Base-by-base conservation (phyloP, 495 filamentous ascomycete genomes). In the Immersiella caudata region DNA sequence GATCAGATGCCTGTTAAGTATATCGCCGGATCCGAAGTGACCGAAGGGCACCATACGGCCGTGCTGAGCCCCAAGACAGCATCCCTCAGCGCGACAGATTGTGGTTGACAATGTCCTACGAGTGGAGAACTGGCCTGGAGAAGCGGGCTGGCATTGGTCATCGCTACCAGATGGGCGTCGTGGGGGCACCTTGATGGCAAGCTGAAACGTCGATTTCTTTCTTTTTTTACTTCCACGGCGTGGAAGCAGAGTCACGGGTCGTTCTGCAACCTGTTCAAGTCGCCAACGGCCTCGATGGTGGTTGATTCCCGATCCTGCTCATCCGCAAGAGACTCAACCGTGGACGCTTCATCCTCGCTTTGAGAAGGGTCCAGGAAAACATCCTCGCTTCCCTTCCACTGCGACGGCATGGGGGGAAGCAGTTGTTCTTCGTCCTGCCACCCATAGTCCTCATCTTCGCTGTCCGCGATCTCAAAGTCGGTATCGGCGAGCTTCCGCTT, bases 351-450 rank as follows among this genome's bases (percentile, higher is more conserved):
- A 25, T 72, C 71, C 9, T 77, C 74, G 49, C 71, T 76, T 24
- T 66, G 68, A 0, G 67, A 67, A 26, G 74, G 79, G 14, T 71
- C 70, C 14, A 84, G 76, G 25, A 84, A 68, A 33, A 84, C 71
- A 60, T 84, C 82, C 65, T 84, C 82, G 67, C 82, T 84, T 27
- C 82, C 82, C 70, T 84, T 81, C 82, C 81, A 83, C 67, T 83
- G 82, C 11, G 81, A 80, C 20, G 81, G 81, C 76, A 79, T 79
- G 1, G 68, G 74, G 14, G 81, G 81, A 63, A 82, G 70, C 27
- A 75, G 74, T n/a, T 73, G 74, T 40, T 84, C 80, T 49, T 84
- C 79, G n/a, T 80, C 77, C 18, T 78, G 74, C 82, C 82, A 84
- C 8, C 82, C 83, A 67, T 84, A 84, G 51, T 84, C 82, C 40